Evolutionary conservation across 805 yeast species (phyloP), one percentile per base, ranked within the genome.

Genomic region (Starmerella potacharoeniae): DNA sequence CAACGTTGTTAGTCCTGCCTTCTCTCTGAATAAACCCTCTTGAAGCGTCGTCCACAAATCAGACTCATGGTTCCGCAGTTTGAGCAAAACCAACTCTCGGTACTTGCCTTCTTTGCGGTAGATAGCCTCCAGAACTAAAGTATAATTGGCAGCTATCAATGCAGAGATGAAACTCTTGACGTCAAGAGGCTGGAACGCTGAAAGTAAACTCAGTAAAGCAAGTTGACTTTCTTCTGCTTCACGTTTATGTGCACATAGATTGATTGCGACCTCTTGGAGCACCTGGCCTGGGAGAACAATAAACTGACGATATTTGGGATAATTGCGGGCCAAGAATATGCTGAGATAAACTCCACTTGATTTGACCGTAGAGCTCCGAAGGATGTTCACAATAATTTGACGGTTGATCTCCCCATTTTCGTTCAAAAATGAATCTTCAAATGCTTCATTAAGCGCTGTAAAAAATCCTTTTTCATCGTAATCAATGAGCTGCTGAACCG

Each of bases 241-340:
- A 50, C 75, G 58, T 0, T 63, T 64, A 1, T 58, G 60, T 34
- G 47, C 55, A n/a, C 59, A 49, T 28, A 61, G 55, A 6, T 28
- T 34, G 8, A 44, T 37, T 2, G 57, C 48, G 9, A 60, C 35
- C 3, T 49, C 30, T 9, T 44, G 44, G 3, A 58, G 49, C 4
- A 40, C 47, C 8, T 43, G 29, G 11, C 83, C 93, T 0, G 89
- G 77, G 1, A 93, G 67, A 45, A 87, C 74, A 10, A 91, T 75
- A 58, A 86, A 90, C 68, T 91, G 98, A 11, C 79, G 74, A 66
- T 85, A 91, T 65, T 91, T 93, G 2, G 96, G 84, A 58, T 83
- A 80, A 64, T 86, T 90, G 55, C 91, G 69, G 0, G 91, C 86
- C 36, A 91, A 68, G 64, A 91, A 93, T 3, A 87, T 77, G 2